These are phyloP conservation scores for Neoarthrinium moseri DNA, from an alignment of 2,329 filamentous ascomycete species.

Conservation along the genomic window DNA sequence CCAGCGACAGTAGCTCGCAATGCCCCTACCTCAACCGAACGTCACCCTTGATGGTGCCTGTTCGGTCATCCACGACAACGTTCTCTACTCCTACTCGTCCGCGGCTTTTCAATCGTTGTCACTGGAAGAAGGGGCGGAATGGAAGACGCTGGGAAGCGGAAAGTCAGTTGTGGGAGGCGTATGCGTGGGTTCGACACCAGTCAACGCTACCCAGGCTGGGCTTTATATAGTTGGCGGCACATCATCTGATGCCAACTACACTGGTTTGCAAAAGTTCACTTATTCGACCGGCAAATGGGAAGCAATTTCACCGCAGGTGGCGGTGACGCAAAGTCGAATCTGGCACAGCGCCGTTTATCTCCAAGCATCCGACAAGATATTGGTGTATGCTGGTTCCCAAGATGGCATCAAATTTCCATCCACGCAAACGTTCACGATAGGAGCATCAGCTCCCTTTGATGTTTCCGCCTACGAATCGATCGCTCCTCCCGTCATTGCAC, in stretches of 20 bases:
- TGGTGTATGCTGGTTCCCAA: conserved; percentile 78
- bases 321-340: conserved; percentile 65
- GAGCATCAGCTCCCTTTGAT: conserved; percentile 61
- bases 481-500: conserved; percentile 63
- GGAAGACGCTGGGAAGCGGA: conserved; percentile 66
- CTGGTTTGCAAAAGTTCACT: conserved; percentile 70
- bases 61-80: conserved; percentile 76
- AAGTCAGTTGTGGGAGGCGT: conserved; percentile 70
- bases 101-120: conserved; percentile 73
- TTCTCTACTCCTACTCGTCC: conserved; percentile 79
- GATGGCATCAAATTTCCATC: conserved; percentile 58
- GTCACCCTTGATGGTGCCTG: conserved; percentile 74
- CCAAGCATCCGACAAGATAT: conserved; percentile 64
- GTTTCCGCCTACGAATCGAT: conserved; percentile 58
- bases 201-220: conserved; percentile 56
- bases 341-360: conserved; percentile 78
- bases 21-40: conserved; percentile 71
- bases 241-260: conserved; percentile 53
- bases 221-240: conserved; percentile 82
- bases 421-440: conserved; percentile 73
- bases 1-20: conserved; percentile 34
- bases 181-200: conserved; percentile 71
- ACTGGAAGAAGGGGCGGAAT: conserved; percentile 67
- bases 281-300: conserved; percentile 55
- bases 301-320: conserved; percentile 38